These are phyloP conservation scores for Tolypocladium amazonense DNA, from an alignment of 2,329 filamentous ascomycete genomes.

Conservation along the genomic window DNA sequence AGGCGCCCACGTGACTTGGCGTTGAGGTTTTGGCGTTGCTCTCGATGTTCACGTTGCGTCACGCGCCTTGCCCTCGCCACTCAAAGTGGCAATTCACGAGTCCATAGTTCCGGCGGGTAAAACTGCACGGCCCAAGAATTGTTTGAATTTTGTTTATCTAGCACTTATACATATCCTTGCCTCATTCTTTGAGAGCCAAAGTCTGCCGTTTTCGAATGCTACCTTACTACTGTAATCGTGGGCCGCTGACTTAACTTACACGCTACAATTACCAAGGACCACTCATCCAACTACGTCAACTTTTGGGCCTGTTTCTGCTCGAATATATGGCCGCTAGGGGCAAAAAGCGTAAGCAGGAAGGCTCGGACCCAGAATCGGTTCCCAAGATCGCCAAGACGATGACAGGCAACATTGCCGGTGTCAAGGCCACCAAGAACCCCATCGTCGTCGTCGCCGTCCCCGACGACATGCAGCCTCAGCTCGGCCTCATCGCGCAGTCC, in stretches of 20 bases:
- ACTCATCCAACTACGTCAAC: not conserved
- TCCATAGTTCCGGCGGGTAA: not conserved
- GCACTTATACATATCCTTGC: not conserved
- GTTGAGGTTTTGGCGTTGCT: constrained; percentile 8
- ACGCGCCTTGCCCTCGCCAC: not conserved
- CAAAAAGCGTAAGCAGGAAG: constrained; percentile 4
- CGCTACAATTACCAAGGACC: not conserved
- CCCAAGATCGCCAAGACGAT: not conserved
- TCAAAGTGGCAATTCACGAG: not conserved
- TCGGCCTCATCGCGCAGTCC: constrained; percentile 33
- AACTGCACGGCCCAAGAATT: not conserved
- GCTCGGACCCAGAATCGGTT: not conserved
- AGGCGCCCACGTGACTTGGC: constrained; percentile 7
- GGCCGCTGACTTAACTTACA: not conserved
- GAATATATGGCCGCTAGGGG: not conserved
- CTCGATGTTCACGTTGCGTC: constrained; percentile 5
- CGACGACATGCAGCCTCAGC: constrained; percentile 25
- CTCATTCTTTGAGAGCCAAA: not conserved
- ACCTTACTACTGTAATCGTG: not conserved
- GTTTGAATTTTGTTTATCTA: not conserved
- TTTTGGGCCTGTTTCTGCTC: not conserved
- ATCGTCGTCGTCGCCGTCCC: not conserved
- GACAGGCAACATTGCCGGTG: not conserved
- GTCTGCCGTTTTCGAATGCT: not conserved
- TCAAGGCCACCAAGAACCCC: not conserved